These are phyloP conservation scores for Paxillus involutus DNA, from an alignment of 768 basidiomycete species.

Conservation along the genomic window DNA sequence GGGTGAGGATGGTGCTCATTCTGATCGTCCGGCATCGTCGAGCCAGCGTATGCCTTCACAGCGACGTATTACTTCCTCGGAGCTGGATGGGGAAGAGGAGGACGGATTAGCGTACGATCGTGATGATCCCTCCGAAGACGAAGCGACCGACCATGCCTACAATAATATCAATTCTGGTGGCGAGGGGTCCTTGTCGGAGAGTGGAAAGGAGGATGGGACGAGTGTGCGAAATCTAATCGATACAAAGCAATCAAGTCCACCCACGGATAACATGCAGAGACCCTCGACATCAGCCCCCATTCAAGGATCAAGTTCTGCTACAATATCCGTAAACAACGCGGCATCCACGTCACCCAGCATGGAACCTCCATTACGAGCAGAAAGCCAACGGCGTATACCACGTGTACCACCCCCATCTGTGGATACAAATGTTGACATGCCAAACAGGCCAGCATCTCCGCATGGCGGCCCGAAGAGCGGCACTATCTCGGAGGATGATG, in stretches of 20 bases:
- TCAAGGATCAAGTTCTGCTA: background rate
- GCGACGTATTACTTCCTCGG: slow-evolving; percentile 32
- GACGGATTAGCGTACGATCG: slow-evolving; percentile 26
- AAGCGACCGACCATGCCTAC: background rate
- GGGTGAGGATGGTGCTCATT: slow-evolving; percentile 31
- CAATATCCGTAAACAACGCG: slow-evolving; percentile 2
- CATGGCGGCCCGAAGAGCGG: slow-evolving; percentile 7
- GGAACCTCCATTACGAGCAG: slow-evolving; percentile 11
- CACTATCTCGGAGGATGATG: slow-evolving; percentile 24
- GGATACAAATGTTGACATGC: slow-evolving; percentile 20
- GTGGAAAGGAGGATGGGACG: slow-evolving; percentile 6
- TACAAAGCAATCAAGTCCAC: background rate
- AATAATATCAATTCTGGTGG: slow-evolving; percentile 13
- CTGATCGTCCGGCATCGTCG: slow-evolving; percentile 29
- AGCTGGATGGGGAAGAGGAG: slow-evolving; percentile 29
- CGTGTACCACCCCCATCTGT: slow-evolving; percentile 41
- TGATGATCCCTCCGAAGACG: slow-evolving; percentile 13
- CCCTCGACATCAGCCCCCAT: background rate
- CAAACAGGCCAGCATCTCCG: background rate
- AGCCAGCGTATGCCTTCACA: slow-evolving; percentile 35
- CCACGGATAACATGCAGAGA: background rate
- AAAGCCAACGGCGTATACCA: slow-evolving; percentile 27
- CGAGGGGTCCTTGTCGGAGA: slow-evolving; percentile 9
- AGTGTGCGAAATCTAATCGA: background rate
- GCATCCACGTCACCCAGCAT: background rate